Base-by-base conservation (phyloP, 2,329 filamentous ascomycete species). In the Magnaporthiopsis rhizophila region DNA sequence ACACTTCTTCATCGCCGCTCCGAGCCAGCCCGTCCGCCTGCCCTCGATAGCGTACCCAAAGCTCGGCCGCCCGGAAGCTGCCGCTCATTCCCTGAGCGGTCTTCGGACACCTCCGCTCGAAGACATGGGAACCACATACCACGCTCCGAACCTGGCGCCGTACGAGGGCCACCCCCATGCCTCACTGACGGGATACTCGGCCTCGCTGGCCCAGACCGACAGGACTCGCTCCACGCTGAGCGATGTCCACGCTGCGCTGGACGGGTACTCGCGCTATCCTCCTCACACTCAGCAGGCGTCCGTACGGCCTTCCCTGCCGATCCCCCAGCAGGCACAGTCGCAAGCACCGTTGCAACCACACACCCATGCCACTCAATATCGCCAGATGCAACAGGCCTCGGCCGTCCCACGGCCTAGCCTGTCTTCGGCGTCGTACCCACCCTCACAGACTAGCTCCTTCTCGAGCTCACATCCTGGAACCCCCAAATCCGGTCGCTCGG, bases 391-490 rank as follows among this genome's bases (percentile, higher is more conserved):
- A 24, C 58, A 62, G n/a, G 61, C 45, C 28, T 24, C 59, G 4
- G 18, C 26, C n/a, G 34, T 18, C 21, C 18, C 34, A 45, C 59
- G 38, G 26, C n/a, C 59, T 28, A 61, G 13, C 13, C 4, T 67
- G 69, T 63, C 67, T 66, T 15, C 67, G 66, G 58, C 66, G 65
- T 36, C 65, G 50, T 38, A 65, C 15, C 18, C 61, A 13, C 45
- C 26, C 30, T 66, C 71, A n/a, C 69, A 72, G 30, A 56, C 70
- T 13, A 65, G 66, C n/a, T 73, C 74, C n/a, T 72, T 70, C 59
- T 73, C 76, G 8, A 69, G 77, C 1, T 74, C 74, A 6, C 72
- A 72, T 53, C 71, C 76, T 0, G 75, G 77, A 2, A 79, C 79
- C 12, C 77, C 80, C 0, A 69, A 71, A 1, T 72, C 73, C 12